Base-by-base conservation (phyloP, 2,329 filamentous ascomycete genomes). In the Septoria petroselini region DNA sequence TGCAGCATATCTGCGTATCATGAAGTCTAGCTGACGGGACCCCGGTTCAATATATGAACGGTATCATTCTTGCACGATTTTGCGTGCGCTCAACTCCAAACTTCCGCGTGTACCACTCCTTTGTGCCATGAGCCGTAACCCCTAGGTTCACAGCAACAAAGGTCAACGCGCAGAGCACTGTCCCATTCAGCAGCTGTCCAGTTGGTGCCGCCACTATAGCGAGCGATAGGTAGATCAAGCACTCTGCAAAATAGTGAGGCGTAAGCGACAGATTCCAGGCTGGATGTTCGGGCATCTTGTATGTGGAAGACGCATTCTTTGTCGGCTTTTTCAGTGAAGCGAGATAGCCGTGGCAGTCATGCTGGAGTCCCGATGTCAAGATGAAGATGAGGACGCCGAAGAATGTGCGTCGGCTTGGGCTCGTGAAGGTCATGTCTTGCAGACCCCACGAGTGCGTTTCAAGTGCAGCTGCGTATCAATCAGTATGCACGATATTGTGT, bases 211-310 rank as follows among this genome's bases (percentile, higher is more conserved):
- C 83, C 31, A 86, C 68, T 38, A 93, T 70, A 2, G 88, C 80
- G 57, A 98, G 71, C n/a, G 85, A 79, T 15, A 90, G 65, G 67
- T 98, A 97, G 51, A 96, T 81, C 33, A 86, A 66, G 65, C 88
- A 91, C 71, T 97, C 93, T 63, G 85, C 88, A 3, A 86, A 86
- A 69, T 97, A 98, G 70, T 98, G 93, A 14, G 93, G 90, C 61
- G 87, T 94, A 31, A 96, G 71, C 17, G 94, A 69, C 50, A 76
- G 74, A 37, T 75, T 74, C 68, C 97, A 98, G 50, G 86, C 71
- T 2, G 84, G 83, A 52, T 85, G 78, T 2, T 78, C 73, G 0
- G 91, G 91, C 18, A 97, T 76, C 8, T 86, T 86, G 70, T 98
- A 97, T 65, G 90, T 91, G 19, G 64, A 58, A 39, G 67, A 44